A percentile compares a stretch with the other conserved stretches of the same genome.
phyloP scores from a whole-genome alignment of 1,139 yeast genomes.

The Starmera stellimalicola region DNA sequence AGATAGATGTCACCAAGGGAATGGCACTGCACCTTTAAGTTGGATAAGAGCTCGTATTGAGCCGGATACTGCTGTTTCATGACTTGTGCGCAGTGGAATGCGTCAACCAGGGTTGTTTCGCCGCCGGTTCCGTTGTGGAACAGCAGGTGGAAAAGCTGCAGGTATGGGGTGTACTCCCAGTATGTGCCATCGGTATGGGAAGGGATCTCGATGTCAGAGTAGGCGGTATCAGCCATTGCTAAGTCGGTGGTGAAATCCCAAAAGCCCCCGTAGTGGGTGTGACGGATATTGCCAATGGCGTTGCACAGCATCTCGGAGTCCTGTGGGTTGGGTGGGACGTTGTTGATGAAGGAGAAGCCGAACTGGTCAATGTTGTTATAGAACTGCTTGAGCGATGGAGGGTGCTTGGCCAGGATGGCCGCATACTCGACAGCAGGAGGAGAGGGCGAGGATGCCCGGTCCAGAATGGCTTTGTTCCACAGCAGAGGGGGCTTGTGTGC shows the following conservation, averaged over 20 bases:
- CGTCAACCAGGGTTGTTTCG: slow-evolving; percentile 61
- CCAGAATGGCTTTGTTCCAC: slow-evolving; percentile 35
- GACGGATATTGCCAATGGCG: slow-evolving; percentile 52
- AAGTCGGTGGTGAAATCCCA: slow-evolving; percentile 76
- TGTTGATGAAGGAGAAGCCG: slow-evolving; percentile 58
- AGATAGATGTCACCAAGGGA: slow-evolving; percentile 71
- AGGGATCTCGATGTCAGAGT: slow-evolving; percentile 59
- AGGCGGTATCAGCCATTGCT: slow-evolving; percentile 66
- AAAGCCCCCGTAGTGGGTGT: slow-evolving; percentile 74
- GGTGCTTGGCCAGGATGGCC: slow-evolving; percentile 16
- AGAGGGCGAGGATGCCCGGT: no score
- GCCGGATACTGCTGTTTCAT: slow-evolving; percentile 42
- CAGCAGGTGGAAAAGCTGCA: slow-evolving; percentile 62
- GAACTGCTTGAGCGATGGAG: slow-evolving; percentile 50
- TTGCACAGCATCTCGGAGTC: slow-evolving; percentile 54
- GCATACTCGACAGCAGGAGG: slow-evolving; percentile 46
- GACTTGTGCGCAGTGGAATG: slow-evolving; percentile 51
- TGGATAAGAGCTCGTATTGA: slow-evolving; percentile 43
- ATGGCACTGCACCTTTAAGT: slow-evolving; percentile 58
- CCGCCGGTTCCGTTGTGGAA: slow-evolving; percentile 62
- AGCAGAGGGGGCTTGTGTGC: no score
- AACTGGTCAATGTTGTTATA: slow-evolving; percentile 45
- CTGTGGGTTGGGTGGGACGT: slow-evolving; percentile 54
- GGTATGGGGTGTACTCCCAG: slow-evolving; percentile 71
- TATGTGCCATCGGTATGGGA: slow-evolving; percentile 74